Conservation (phyloP, 768 basidiomycete species). For the Leccinellum rugosiceps region DNA sequence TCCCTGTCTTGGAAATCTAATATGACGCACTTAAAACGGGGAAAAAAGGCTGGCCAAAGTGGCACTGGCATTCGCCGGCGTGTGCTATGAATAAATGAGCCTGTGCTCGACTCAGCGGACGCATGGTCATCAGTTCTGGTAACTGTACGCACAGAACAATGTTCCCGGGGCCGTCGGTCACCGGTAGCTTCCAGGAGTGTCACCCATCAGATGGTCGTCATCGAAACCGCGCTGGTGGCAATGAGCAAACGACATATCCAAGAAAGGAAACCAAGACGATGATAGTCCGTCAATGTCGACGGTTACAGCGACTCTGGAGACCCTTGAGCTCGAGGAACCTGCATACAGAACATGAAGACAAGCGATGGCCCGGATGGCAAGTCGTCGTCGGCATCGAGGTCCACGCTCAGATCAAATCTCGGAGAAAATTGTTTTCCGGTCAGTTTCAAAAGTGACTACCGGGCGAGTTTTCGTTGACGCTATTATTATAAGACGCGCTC, state of each 20-base stretch:
- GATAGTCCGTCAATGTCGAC: constrained; percentile 17
- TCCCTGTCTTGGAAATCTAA: neutral
- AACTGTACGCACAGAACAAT: neutral
- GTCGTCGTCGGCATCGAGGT: constrained; percentile 93
- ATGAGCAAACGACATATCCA: neutral
- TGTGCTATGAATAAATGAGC: neutral
- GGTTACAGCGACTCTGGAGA: constrained; percentile 15
- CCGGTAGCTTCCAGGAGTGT: neutral
- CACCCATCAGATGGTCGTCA: neutral
- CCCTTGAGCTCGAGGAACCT: neutral
- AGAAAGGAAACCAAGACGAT: constrained; percentile 10
- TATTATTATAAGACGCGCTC: constrained; percentile 35
- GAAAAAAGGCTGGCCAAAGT: neutral
- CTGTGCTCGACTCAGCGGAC: no score
- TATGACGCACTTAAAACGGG: neutral
- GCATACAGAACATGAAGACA: constrained; percentile 17
- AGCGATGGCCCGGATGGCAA: constrained; percentile 81
- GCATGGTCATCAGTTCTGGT: neutral
- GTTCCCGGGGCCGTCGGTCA: neutral
- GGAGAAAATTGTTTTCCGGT: constrained; percentile 86
- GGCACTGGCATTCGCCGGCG: neutral
- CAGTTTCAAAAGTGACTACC: constrained; percentile 17
- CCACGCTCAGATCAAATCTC: constrained; percentile 89
- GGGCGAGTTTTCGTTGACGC: neutral
- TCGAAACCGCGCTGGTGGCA: neutral